A percentile compares a stretch with the other conserved stretches of the same genome.
phyloP scores from a whole-genome alignment of 768 basidiomycete genomes.

The Solioccasus polychromus region DNA sequence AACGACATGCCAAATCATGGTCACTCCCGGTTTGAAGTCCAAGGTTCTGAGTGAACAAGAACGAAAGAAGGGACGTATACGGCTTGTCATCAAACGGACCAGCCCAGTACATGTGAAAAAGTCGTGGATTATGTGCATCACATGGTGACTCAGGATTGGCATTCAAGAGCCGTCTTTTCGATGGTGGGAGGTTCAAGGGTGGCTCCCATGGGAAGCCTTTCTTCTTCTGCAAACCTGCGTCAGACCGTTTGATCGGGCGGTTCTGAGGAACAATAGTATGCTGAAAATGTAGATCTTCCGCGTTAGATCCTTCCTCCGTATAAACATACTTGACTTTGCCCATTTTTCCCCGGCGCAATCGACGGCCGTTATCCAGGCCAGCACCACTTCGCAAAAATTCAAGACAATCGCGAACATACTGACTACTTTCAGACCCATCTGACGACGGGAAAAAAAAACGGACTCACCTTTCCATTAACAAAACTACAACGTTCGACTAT shows the following conservation, averaged over 20 bases:
- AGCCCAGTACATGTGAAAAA: conserved; percentile 99
- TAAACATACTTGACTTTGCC: conserved; percentile 90
- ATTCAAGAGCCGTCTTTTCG: conserved; percentile 53
- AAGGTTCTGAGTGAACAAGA: conserved; percentile 93
- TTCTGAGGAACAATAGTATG: no score
- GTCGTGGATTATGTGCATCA: conserved; percentile 77
- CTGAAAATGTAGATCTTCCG: conserved; percentile 36
- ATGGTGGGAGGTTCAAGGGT: conserved; percentile 43
- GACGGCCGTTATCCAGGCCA: conserved; percentile 79
- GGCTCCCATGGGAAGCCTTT: conserved; percentile 61
- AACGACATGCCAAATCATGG: conserved; percentile 60
- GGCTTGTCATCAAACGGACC: conserved; percentile 99
- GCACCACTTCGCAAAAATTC: conserved; percentile 89
- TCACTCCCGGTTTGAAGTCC: conserved; percentile 67
- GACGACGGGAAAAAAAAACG: not conserved
- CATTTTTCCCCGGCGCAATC: conserved; percentile 69
- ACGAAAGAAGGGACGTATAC: conserved; percentile 91
- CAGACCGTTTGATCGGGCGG: no score
- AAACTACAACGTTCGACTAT: conserved; percentile 95
- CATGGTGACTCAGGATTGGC: conserved; percentile 62
- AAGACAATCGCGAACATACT: conserved; percentile 98
- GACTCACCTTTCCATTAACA: conserved; percentile 65
- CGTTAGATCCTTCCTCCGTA: conserved; percentile 58
- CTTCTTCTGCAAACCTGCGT: conserved; percentile 55
- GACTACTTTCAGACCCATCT: conserved; percentile 13